These are phyloP conservation scores for Papiliotrema fonsecae DNA, from an alignment of 1,284 basidiomycete genomes.

Conservation along the genomic window DNA sequence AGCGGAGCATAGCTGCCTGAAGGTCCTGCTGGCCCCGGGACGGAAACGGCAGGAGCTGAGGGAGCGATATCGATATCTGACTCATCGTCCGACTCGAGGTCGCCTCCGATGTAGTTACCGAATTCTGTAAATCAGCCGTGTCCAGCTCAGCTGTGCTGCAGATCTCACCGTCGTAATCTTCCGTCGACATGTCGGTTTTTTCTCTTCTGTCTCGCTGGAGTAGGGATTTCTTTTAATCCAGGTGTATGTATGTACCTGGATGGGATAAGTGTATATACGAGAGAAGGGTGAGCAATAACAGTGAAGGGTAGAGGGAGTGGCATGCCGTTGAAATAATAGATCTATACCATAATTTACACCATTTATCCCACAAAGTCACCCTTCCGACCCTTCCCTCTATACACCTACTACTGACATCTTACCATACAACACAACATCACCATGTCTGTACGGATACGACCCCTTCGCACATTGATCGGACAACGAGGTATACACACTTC, in stretches of 20 bases:
- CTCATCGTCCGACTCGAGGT: conserved; percentile 84
- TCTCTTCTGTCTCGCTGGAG: background rate
- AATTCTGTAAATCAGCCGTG: conserved; percentile 53
- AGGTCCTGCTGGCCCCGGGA: conserved; percentile 28
- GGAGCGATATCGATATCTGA: conserved; percentile 36
- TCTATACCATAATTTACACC: conserved; percentile 3
- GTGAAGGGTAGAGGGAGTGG: conserved; percentile 9
- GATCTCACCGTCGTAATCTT: conserved; percentile 47
- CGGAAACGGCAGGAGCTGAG: conserved; percentile 21
- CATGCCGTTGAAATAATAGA: conserved; percentile 8
- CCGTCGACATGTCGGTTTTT: conserved; percentile 41
- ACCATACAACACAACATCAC: background rate
- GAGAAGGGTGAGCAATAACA: conserved; percentile 2
- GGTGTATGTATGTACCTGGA: background rate
- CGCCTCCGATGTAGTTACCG: conserved; percentile 91
- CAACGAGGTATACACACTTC: background rate
- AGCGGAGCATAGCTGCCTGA: conserved; percentile 40
- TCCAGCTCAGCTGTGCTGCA: background rate
- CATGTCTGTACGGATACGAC: conserved; percentile 1
- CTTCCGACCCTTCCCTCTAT: background rate
- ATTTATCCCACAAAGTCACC: conserved; percentile 23
- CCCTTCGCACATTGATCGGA: background rate
- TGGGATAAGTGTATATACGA: background rate
- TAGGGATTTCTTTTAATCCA: background rate
- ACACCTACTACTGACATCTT: background rate